Evolutionary conservation across 495 filamentous ascomycete species (phyloP).

Genomic region (Delitschia confertaspora): DNA sequence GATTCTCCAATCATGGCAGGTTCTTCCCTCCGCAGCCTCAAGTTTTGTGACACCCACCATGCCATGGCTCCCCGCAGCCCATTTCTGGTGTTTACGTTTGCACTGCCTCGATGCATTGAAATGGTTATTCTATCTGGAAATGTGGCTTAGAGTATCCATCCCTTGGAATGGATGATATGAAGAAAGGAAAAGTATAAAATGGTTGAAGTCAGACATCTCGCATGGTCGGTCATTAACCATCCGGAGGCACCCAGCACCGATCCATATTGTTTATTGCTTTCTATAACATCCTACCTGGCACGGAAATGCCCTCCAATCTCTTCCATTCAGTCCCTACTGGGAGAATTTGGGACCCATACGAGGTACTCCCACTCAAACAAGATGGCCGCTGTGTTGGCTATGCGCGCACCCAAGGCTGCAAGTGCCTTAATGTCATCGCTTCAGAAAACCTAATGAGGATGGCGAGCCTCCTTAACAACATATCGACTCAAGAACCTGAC

Average conservation of each 20-base stretch:
- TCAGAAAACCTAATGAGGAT: background rate
- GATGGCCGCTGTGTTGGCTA: conserved; percentile 1
- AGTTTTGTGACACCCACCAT: background rate
- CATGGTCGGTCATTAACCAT: background rate
- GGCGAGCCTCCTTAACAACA: too few species aligned
- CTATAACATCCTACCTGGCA: too few species aligned
- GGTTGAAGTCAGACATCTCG: too few species aligned
- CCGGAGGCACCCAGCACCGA: background rate
- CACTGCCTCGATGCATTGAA: too few species aligned
- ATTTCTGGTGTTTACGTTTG: too few species aligned
- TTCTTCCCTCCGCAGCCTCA: too few species aligned
- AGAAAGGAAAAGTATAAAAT: too few species aligned
- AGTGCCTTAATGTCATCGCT: background rate
- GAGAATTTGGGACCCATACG: background rate
- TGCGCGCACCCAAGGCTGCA: background rate
- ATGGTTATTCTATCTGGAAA: too few species aligned
- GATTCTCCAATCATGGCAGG: background rate
- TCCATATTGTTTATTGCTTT: background rate
- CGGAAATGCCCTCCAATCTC: too few species aligned
- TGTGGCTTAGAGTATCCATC: too few species aligned
- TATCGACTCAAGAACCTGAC: too few species aligned
- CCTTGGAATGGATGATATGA: too few species aligned
- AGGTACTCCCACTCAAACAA: background rate
- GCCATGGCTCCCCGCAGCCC: background rate
- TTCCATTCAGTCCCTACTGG: background rate